phyloP scores from a whole-genome alignment of 352 stramenopile genomes.

The Globisporangium alternatum region DNA sequence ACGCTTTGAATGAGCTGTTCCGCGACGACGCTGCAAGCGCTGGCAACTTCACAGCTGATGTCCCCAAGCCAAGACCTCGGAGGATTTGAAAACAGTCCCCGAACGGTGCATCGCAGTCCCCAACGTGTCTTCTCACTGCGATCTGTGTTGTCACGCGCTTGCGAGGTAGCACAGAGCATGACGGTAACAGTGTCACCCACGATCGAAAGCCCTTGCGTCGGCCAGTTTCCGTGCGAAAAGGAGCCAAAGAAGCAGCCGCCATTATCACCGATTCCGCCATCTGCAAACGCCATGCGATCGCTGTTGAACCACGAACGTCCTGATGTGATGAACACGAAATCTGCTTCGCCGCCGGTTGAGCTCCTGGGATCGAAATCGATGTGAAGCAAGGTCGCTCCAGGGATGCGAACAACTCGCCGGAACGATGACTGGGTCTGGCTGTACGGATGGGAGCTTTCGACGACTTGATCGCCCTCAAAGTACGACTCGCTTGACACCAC shows the following conservation, averaged over 20 bases:
- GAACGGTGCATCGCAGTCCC: constrained; percentile 59
- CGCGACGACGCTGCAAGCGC: constrained; percentile 33
- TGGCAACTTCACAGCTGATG: constrained; percentile 27
- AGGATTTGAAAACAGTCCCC: constrained; percentile 28
- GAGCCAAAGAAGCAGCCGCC: constrained; percentile 68
- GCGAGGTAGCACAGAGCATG: constrained; percentile 64
- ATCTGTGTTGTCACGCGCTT: constrained; percentile 33
- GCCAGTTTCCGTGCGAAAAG: constrained; percentile 52
- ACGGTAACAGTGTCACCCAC: constrained; percentile 63
- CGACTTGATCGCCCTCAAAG: constrained; percentile 41
- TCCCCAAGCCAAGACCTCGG: constrained; percentile 29
- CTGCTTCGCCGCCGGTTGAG: constrained; percentile 50
- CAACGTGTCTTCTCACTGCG: constrained; percentile 44
- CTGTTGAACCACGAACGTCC: constrained; percentile 58
- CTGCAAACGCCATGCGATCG: constrained; percentile 52
- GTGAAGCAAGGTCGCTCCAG: constrained; percentile 49
- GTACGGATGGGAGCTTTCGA: constrained; percentile 73
- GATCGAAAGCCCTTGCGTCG: constrained; percentile 46
- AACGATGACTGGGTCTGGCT: constrained; percentile 52
- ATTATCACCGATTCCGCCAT: constrained; percentile 57
- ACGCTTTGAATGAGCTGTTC: constrained; percentile 38
- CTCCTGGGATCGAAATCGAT: constrained; percentile 71
- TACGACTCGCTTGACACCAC: constrained; percentile 19
- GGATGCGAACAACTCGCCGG: constrained; percentile 52
- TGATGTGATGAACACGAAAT: constrained; percentile 67